A percentile compares a stretch with the other conserved stretches of the same genome.
These are phyloP conservation scores for Quercus ilex DNA, from an alignment of 306 rosid genomes.

Conservation along the genomic window DNA sequence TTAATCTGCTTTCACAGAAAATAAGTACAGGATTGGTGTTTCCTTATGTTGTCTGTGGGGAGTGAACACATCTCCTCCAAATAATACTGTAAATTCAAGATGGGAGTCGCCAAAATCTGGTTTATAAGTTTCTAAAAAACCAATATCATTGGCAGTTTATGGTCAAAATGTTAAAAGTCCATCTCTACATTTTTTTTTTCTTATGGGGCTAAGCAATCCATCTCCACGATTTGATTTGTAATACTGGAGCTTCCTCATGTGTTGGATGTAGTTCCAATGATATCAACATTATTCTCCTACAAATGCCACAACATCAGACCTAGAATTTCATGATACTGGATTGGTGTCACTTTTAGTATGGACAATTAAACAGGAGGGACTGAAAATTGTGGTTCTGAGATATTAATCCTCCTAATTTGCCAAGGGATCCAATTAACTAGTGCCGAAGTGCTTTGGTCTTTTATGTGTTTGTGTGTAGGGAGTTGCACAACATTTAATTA, in stretches of 20 bases:
- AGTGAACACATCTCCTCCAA: not conserved
- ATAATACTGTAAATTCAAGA: not conserved
- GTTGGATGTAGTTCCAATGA: no score
- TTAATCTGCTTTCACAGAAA: not conserved
- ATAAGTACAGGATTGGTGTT: not conserved
- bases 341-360: not conserved
- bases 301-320: not conserved
- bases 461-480: no score
- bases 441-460: no score
- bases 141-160: not conserved
- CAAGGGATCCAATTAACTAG: no score
- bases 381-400: not conserved
- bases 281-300: not conserved
- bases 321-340: not conserved
- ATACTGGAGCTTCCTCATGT: no score
- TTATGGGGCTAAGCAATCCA: no score
- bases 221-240: no score
- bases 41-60: not conserved
- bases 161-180: no score
- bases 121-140: not conserved
- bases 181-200: no score
- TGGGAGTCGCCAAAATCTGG: not conserved
- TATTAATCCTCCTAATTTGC: not conserved
- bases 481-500: no score
- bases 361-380: not conserved